A percentile compares a stretch with the other conserved stretches of the same genome.
phyloP scores from a whole-genome alignment of 805 yeast genomes.

The Kuraishia ogatae region DNA sequence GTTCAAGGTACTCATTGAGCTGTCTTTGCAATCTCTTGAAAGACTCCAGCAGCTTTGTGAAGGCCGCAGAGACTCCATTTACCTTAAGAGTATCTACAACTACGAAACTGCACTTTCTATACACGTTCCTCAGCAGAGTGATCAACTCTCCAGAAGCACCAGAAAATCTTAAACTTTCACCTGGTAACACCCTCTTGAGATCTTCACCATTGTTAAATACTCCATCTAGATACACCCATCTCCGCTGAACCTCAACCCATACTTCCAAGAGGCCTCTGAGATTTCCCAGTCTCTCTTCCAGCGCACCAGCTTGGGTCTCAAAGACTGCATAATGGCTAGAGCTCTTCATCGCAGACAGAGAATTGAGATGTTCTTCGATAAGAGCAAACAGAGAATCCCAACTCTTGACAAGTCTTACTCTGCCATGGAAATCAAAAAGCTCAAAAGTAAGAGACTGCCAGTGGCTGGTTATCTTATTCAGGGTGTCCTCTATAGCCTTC shows the following conservation, averaged over 20 bases:
- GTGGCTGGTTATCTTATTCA: slow-evolving; percentile 36
- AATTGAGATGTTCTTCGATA: slow-evolving; percentile 50
- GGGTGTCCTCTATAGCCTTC: slow-evolving; percentile 47
- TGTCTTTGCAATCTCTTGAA: slow-evolving; percentile 53
- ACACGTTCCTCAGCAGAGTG: slow-evolving; percentile 38
- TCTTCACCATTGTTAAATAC: slow-evolving; percentile 56
- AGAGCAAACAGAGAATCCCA: slow-evolving; percentile 59
- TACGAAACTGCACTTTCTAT: slow-evolving; percentile 28
- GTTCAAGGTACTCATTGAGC: slow-evolving; percentile 69
- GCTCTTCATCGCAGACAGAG: slow-evolving; percentile 59
- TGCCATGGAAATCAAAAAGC: slow-evolving; percentile 40
- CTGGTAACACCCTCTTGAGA: slow-evolving; percentile 53
- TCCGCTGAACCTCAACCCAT: slow-evolving; percentile 84
- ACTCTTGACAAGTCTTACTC: slow-evolving; percentile 48
- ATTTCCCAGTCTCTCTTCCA: slow-evolving; percentile 48
- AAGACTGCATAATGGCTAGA: slow-evolving; percentile 56
- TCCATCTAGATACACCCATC: slow-evolving; percentile 82
- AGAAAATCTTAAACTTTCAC: slow-evolving; percentile 60
- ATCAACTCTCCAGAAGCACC: slow-evolving; percentile 55
- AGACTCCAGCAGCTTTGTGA: slow-evolving; percentile 48
- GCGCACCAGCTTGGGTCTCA: slow-evolving; percentile 42
- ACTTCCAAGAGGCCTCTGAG: slow-evolving; percentile 45
- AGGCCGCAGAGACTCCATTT: slow-evolving; percentile 33
- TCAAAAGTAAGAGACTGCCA: slow-evolving; percentile 54
- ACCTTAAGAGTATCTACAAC: slow-evolving; percentile 49